A percentile compares a stretch with the other conserved stretches of the same genome.
Conservation (phyloP, 192 early-diverging fungal species). For the Funneliformis mosseae region DNA sequence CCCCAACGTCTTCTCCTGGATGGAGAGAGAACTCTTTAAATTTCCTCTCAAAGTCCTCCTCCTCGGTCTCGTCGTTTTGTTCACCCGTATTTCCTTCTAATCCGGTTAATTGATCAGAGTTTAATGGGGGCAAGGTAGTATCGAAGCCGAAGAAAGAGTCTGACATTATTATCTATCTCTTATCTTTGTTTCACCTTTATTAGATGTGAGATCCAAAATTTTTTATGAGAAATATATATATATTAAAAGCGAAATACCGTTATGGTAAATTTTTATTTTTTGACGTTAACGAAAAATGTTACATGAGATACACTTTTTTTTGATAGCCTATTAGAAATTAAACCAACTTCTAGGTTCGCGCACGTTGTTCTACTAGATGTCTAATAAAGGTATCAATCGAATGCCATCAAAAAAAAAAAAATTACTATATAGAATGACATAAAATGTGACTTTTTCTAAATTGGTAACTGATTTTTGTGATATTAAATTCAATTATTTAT, state of each 20-base stretch:
- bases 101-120: constrained; percentile 37
- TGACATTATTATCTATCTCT: constrained; percentile 35
- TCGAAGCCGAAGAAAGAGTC: constrained; percentile 55
- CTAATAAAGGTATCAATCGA: neutral
- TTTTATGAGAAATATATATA: neutral
- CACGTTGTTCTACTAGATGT: neutral
- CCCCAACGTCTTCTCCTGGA: constrained; percentile 60
- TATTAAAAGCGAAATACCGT: neutral
- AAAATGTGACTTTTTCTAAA: neutral
- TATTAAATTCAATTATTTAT: neutral
- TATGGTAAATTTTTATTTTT: no score
- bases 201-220: neutral
- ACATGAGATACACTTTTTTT: neutral
- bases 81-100: constrained; percentile 34
- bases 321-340: neutral
- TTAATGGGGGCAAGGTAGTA: constrained; percentile 53
- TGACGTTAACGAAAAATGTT: neutral
- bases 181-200: neutral
- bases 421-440: no score
- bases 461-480: neutral
- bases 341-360: neutral
- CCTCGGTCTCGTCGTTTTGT: constrained; percentile 30
- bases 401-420: no score
- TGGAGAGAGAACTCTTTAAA: constrained; percentile 43
- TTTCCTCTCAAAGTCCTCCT: constrained; percentile 40